These are phyloP conservation scores for Piloderma croceum DNA, from an alignment of 768 basidiomycete species.

Conservation along the genomic window DNA sequence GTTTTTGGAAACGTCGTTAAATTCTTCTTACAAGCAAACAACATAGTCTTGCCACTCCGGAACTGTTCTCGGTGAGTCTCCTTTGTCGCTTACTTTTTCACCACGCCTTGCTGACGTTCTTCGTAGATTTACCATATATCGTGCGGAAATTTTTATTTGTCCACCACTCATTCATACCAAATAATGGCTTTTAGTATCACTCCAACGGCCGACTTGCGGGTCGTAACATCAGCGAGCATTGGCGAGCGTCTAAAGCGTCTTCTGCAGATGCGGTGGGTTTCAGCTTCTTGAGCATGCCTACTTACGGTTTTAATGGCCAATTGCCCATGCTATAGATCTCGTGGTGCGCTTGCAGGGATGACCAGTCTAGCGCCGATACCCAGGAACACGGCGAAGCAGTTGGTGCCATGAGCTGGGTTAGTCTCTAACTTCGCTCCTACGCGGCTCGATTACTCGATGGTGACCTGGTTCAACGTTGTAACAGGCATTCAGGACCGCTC, in stretches of 20 bases:
- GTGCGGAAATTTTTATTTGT: constrained; percentile 7
- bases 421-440: constrained; percentile 21
- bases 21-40: constrained; percentile 4
- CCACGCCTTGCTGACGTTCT: not conserved
- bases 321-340: too few species aligned
- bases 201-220: constrained; percentile 49
- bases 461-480: too few species aligned
- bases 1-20: constrained; percentile 17
- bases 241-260: constrained; percentile 42
- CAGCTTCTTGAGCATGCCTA: not conserved
- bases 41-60: constrained; percentile 47
- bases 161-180: not conserved
- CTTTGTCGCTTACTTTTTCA: not conserved
- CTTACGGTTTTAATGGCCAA: too few species aligned
- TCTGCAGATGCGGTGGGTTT: constrained; percentile 77
- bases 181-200: too few species aligned
- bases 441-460: not conserved
- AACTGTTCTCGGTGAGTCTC: constrained; percentile 36
- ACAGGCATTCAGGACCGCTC: too few species aligned
- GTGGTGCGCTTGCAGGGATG: constrained; percentile 67
- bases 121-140: constrained; percentile 24
- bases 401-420: constrained; percentile 75
- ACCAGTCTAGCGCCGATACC: constrained; percentile 70
- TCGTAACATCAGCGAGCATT: constrained; percentile 30
- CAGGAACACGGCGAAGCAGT: constrained; percentile 57